Conservation (phyloP, 805 yeast species). For the Ogataea philodendri region DNA sequence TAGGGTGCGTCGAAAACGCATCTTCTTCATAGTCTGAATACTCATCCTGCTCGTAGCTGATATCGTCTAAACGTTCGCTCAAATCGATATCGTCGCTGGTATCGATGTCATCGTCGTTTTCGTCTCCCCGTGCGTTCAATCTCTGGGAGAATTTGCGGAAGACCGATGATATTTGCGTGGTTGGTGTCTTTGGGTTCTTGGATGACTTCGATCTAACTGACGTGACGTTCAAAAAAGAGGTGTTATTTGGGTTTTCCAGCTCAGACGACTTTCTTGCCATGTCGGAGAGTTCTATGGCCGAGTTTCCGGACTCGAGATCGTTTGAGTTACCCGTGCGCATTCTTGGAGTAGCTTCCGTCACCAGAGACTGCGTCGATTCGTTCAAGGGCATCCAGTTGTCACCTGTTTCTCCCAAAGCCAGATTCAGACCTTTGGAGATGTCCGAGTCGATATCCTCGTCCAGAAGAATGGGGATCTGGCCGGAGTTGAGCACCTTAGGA, state of each 20-base stretch:
- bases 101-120: constrained; percentile 14
- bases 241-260: not conserved
- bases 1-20: not conserved
- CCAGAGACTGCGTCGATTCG: constrained; percentile 2
- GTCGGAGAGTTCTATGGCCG: constrained; percentile 3
- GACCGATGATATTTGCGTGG: constrained; percentile 20
- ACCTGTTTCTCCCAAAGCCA: constrained; percentile 23
- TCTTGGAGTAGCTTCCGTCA: not conserved
- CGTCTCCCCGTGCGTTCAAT: constrained; percentile 25
- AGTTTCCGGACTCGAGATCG: not conserved
- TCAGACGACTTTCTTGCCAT: constrained; percentile 2
- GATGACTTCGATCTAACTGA: not conserved
- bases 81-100: constrained; percentile 15
- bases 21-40: constrained; percentile 6
- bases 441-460: constrained; percentile 21
- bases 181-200: constrained; percentile 15
- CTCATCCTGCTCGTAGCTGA: constrained; percentile 4
- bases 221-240: constrained; percentile 2
- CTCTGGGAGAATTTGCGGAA: constrained; percentile 25
- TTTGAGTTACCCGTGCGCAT: constrained; percentile 5
- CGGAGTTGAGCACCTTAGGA: constrained; percentile 1
- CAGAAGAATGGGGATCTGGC: constrained; percentile 10
- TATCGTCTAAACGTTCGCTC: constrained; percentile 2
- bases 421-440: constrained; percentile 20
- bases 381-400: constrained; percentile 25